Base-by-base conservation (phyloP, 1,284 basidiomycete species). In the Ustilago hordei region DNA sequence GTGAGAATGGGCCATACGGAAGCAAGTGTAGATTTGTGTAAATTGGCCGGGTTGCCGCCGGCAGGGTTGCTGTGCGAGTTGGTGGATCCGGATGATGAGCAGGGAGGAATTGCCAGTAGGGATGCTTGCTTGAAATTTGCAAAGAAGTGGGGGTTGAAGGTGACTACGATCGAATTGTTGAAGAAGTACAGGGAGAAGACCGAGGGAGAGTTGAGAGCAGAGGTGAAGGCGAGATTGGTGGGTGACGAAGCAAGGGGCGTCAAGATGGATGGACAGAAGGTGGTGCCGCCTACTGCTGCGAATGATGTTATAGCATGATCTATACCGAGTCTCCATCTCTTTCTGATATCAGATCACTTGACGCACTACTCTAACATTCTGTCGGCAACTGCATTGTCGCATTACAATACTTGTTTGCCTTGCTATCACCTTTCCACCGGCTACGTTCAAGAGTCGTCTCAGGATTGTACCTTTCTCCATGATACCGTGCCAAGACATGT, bases 41-140 rank as follows among this genome's bases (percentile, higher is more conserved):
- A 88, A 60, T 89, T 97, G 55, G 91, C 95, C 1, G 90, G 90
- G 23, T 90, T 94, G 52, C 91, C 93, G 9, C 88, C 89, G 1
- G 95, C 92, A 0, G 97, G 95, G 2, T 89, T 98, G 3, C 90
- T 99, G 36, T 99, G 97, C 85, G 97, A 99, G 87, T 89, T 99
- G 36, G 95, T 99, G 41, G 95, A 98, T 81, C 95, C 98, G 58
- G 91, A 95, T 82, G 88, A 89, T 69, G 90, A 90, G n/a, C 87
- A 90, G 79, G 97, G 97, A 2, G 91, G 89, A n/a, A 99, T 99
- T 94, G 95, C 95, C 45, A 89, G 95, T n/a, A 89, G 95, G 38
- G 95, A 98, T 84, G 95, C 95, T 81, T 97, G 95, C 84, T 90
- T 95, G 80, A 89, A 90, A 60, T 99, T 99, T 84, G 96, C 97